Base-by-base conservation (phyloP, 306 rosid species). In the Pterocarpus macrocarpus region DNA sequence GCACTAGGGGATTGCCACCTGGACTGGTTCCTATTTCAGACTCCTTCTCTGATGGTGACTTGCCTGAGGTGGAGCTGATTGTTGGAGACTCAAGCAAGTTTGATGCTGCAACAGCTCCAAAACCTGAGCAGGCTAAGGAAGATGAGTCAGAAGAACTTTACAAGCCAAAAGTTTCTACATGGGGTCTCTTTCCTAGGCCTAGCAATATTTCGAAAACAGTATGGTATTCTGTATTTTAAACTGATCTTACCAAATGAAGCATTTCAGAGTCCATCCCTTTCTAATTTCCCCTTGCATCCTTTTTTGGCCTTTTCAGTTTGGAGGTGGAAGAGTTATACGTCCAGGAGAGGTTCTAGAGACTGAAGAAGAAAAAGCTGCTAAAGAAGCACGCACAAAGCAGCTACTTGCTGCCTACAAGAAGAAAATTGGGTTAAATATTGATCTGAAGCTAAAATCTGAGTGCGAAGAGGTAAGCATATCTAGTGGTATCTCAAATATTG, bases 151-250 rank as follows among this genome's bases (percentile, higher is more conserved):
- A 89, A 16, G 89, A 89, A 52, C 44, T 89, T 34, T 92, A 95
- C 91, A 90, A 92, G 90, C 97, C 97, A 34, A 91, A 88, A 87
- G 97, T 92, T 82, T 91, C 98, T 64, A 86, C 97, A 2, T 92
- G 98, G 98, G 97, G 97, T 77, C 95, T 90, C 80, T 95, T 95
- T 90, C 98, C 98, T 49, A 90, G 98, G 77, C 98, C 98, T 3
- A 73, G 76, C 85, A 84, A 95, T 78, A 95, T 95, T 80, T 95
- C 98, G 5, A 92, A 89, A 85, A 88, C 94, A 83, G 98, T 94
- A 89, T 75, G 88, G 14, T 68, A 14, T 80, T 76, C 64, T 5
- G 38, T 59, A 22, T 79, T 83, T 69, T 14, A 7, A 38, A 22
- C 11, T 63, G 75, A 44, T 80, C 67, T 44, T 83, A 57, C 52